Base-by-base conservation (phyloP, 345 rosid species). In the Brassica juncea region DNA sequence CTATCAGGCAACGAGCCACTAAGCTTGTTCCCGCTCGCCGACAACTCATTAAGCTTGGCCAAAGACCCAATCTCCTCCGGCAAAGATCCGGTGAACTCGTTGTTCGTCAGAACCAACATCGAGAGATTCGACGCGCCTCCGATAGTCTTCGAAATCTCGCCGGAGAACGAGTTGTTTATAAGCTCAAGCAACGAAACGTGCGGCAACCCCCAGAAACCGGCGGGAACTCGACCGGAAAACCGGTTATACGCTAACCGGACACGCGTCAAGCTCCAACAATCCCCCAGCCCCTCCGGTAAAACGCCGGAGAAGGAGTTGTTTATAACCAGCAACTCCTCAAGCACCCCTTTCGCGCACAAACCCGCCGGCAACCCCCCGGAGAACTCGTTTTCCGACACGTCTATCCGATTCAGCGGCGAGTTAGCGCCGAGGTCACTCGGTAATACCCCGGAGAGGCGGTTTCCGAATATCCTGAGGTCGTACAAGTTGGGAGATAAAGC, bases 201-300 rank as follows among this genome's bases (percentile, higher is more conserved):
- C 19, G 99, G 98, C 77, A 96, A 76, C 1, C 98, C 98, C 99
- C 98, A 96, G 64, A 96, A 82, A 4, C 89, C 88, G n/a, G 83
- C 7, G 5, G 99, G 98, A 60, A 93, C 85, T 63, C 77, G 86
- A 5, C 98, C 98, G 25, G 97, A 86, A 16, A 96, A 83, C 58
- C 52, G 83, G 85, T 96, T 96, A 71, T 75, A 70, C 0, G 92
- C 88, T 31, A 96, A 70, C 65, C 99, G 92, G 65, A 96, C 70
- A n/a, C 99, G 89, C 49, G 82, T 77, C 71, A 96, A 77, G 82
- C 94, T 89, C 84, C 44, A 70, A 76, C 99, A 96, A 4, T 77
- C 64, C 1, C 87, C 82, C 1, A 96, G 84, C 27, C 73, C 82
- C 65, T 82, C 90, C 21, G 98, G 98, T 42, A 96, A 74, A 65